Evolutionary conservation across 1,284 basidiomycete species (phyloP).

Genomic region (Melampsora abietis-canadensis): DNA sequence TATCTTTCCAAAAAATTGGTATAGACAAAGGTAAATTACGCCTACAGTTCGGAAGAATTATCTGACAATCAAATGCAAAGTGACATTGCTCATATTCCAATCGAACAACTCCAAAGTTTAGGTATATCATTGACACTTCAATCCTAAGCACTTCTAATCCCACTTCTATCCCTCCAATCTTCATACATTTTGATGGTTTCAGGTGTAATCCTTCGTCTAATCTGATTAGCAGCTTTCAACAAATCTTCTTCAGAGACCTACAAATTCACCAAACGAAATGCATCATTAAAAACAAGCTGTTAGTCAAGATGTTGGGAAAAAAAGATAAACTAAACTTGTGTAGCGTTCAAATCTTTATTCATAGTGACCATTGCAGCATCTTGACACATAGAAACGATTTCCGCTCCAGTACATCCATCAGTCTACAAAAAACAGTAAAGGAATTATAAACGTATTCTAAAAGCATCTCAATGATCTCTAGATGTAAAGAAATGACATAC

Average conservation of each 20-base stretch:
- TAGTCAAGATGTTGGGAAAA: conserved; percentile 16
- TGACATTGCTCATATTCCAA: no score
- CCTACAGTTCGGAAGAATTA: no score
- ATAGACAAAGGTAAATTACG: no score
- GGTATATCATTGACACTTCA: no score
- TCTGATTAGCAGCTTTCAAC: conserved; percentile 66
- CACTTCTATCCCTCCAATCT: conserved; percentile 59
- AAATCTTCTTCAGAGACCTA: conserved; percentile 76
- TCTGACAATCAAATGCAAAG: no score
- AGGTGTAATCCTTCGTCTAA: conserved; percentile 79
- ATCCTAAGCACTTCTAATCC: conserved; percentile 44
- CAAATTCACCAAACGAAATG: not conserved
- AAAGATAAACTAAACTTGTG: conserved; percentile 58
- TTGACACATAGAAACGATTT: conserved; percentile 86
- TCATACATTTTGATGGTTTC: conserved; percentile 71
- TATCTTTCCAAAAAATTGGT: no score
- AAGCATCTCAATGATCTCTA: not conserved
- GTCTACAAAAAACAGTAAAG: conserved; percentile 60
- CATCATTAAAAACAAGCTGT: not conserved
- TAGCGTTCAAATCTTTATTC: conserved; percentile 75
- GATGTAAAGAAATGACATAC: conserved; percentile 57
- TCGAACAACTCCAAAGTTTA: no score
- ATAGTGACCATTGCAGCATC: conserved; percentile 90
- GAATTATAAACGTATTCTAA: conserved; percentile 7
- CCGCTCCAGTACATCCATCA: conserved; percentile 92